Evolutionary conservation across 225 moss, liverwort and hornwort genomes (phyloP).

Genomic region (Polytrichum commune): DNA sequence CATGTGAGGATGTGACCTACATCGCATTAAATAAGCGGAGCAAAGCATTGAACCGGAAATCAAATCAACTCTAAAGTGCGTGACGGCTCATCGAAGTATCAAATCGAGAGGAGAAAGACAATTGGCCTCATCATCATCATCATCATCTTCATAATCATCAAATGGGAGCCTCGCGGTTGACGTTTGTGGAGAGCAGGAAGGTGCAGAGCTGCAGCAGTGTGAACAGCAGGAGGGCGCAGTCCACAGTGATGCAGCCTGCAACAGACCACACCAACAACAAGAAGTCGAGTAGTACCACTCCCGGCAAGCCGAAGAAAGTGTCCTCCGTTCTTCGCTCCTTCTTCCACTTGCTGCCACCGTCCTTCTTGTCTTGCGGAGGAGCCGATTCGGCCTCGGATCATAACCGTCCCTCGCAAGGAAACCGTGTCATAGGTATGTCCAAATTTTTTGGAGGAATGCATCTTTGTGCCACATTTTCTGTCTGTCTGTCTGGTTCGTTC

Average conservation of each 20-base stretch:
- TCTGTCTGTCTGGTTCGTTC: not conserved
- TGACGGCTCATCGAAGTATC: too few species aligned
- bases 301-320: slow-evolving; percentile 44
- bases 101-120: too few species aligned
- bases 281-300: slow-evolving; percentile 7
- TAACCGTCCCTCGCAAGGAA: slow-evolving; percentile 25
- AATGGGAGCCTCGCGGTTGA: slow-evolving; percentile 40
- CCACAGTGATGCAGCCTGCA: slow-evolving; percentile 29
- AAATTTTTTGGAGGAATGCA: too few species aligned
- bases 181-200: slow-evolving; percentile 54
- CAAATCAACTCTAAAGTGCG: too few species aligned
- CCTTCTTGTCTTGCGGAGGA: slow-evolving; percentile 53
- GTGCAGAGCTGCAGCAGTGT: slow-evolving; percentile 32
- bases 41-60: too few species aligned
- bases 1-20: too few species aligned
- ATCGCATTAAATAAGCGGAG: too few species aligned
- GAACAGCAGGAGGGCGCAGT: slow-evolving; percentile 28
- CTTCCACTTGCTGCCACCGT: slow-evolving; percentile 39
- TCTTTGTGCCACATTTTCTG: not conserved
- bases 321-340: slow-evolving; percentile 42
- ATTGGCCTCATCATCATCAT: not conserved
- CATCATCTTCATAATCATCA: not conserved
- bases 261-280: slow-evolving; percentile 9
- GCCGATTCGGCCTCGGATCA: slow-evolving; percentile 19
- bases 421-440: slow-evolving; percentile 48